Conservation (phyloP, 768 basidiomycete genomes). For the Phallus indusiatus region DNA sequence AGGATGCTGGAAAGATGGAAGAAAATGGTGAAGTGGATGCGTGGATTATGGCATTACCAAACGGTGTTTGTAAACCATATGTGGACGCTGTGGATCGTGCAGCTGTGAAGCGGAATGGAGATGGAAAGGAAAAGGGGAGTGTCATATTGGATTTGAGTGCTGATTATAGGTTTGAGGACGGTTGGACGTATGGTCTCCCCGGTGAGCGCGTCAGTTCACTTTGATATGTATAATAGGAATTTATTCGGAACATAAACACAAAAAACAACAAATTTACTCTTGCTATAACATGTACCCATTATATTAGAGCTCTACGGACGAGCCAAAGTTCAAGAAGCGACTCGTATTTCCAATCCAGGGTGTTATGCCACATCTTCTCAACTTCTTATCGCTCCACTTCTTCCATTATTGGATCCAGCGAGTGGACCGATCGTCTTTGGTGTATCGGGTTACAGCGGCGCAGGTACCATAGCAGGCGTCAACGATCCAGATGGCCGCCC, state of each 20-base stretch:
- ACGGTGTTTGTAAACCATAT: conserved; percentile 92
- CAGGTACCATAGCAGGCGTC: conserved; percentile 69
- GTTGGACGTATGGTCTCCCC: conserved; percentile 97
- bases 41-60: conserved; percentile 99
- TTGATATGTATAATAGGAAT: conserved; percentile 17
- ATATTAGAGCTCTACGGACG: conserved; percentile 80
- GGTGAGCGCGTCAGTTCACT: conserved; percentile 52
- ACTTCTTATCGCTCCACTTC: conserved; percentile 82
- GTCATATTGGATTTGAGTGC: conserved; percentile 90
- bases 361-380: conserved; percentile 95
- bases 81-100: conserved; percentile 89
- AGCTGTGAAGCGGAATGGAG: conserved; percentile 36
- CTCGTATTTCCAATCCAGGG: conserved; percentile 92
- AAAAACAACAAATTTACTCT: too few species aligned
- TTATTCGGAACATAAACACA: conserved; percentile 25
- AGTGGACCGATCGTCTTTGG: conserved; percentile 78
- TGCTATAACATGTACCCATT: too few species aligned
- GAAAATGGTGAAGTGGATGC: conserved; percentile 86
- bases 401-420: conserved; percentile 51
- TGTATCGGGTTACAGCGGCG: conserved; percentile 91
- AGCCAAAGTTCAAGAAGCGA: conserved; percentile 52
- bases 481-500: conserved; percentile 61
- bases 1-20: conserved; percentile 85
- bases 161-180: conserved; percentile 90
- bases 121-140: too few species aligned